A percentile compares a stretch with the other conserved stretches of the same genome.
These are phyloP conservation scores for Camelina neglecta DNA, from an alignment of 345 rosid species.

Conservation along the genomic window DNA sequence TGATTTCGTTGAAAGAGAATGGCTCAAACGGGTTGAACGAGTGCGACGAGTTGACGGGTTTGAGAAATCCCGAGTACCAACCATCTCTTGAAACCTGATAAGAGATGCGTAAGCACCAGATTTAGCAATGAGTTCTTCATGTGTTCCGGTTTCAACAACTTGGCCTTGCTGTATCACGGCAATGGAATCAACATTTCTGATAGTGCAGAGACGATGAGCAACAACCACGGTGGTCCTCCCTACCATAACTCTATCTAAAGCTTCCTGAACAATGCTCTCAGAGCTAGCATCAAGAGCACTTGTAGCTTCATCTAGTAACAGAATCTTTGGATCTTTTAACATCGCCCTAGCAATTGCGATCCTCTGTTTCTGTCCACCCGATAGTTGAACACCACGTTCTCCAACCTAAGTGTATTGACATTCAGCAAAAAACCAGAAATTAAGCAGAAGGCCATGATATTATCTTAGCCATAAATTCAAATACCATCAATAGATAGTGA, in stretches of 20 bases:
- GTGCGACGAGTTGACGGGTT: conserved; percentile 83
- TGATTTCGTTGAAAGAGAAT: conserved; percentile 91
- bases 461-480: not conserved
- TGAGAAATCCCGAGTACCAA: conserved; percentile 80
- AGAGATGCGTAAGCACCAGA: conserved; percentile 89
- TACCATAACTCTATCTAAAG: conserved; percentile 94
- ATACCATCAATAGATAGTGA: not conserved
- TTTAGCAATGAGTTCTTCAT: conserved; percentile 83
- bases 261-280: conserved; percentile 98
- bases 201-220: conserved; percentile 97
- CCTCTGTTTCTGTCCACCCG: conserved; percentile 99
- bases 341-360: conserved; percentile 99
- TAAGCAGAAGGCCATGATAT: conserved; percentile 6
- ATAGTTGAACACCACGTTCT: conserved; percentile 95
- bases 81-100: conserved; percentile 96
- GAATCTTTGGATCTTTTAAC: conserved; percentile 93
- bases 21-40: conserved; percentile 89
- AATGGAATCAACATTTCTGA: conserved; percentile 87
- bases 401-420: conserved; percentile 64
- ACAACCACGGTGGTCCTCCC: conserved; percentile 98
- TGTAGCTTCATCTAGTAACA: conserved; percentile 97
- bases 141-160: conserved; percentile 97
- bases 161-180: conserved; percentile 97
- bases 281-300: conserved; percentile 99
- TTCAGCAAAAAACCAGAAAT: not conserved